These are phyloP conservation scores for Septoria linicola DNA, from an alignment of 2,329 filamentous ascomycete species.

Conservation along the genomic window DNA sequence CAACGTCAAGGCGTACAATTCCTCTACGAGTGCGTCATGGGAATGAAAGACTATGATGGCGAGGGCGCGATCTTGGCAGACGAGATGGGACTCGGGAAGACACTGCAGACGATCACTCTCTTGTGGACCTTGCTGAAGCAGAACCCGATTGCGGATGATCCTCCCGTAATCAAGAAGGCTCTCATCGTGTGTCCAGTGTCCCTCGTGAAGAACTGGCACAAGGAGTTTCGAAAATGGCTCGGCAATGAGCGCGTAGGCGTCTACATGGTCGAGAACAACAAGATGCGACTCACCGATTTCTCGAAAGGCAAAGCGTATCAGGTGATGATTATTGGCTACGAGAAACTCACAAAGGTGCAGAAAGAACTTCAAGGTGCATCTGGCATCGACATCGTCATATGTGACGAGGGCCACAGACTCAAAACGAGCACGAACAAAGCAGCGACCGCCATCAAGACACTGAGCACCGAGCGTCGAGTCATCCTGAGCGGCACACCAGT, in stretches of 20 bases:
- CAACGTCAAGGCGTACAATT: slow-evolving; percentile 70
- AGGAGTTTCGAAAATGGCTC: slow-evolving; percentile 72
- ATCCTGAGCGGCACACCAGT: slow-evolving; percentile 67
- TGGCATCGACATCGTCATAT: slow-evolving; percentile 67
- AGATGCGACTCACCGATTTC: slow-evolving; percentile 64
- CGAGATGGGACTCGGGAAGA: slow-evolving; percentile 75
- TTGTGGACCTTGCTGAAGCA: slow-evolving; percentile 73
- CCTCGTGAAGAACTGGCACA: slow-evolving; percentile 70
- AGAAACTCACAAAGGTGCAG: slow-evolving; percentile 65
- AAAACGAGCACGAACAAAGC: slow-evolving; percentile 70
- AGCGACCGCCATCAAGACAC: slow-evolving; percentile 62
- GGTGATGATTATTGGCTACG: slow-evolving; percentile 72
- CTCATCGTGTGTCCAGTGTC: slow-evolving; percentile 72
- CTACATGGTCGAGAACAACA: slow-evolving; percentile 60
- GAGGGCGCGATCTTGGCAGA: slow-evolving; percentile 71
- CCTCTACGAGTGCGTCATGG: slow-evolving; percentile 75
- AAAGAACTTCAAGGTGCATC: slow-evolving; percentile 62
- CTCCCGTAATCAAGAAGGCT: slow-evolving; percentile 66
- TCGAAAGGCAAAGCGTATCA: slow-evolving; percentile 67
- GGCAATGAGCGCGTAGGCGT: slow-evolving; percentile 69
- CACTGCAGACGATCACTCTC: slow-evolving; percentile 68
- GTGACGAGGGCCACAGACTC: slow-evolving; percentile 67
- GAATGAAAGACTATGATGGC: slow-evolving; percentile 63
- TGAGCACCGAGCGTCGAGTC: slow-evolving; percentile 61
- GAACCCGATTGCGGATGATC: slow-evolving; percentile 61